Base-by-base conservation (phyloP, 2,329 filamentous ascomycete species). In the Neoscytalidium dimidiatum region DNA sequence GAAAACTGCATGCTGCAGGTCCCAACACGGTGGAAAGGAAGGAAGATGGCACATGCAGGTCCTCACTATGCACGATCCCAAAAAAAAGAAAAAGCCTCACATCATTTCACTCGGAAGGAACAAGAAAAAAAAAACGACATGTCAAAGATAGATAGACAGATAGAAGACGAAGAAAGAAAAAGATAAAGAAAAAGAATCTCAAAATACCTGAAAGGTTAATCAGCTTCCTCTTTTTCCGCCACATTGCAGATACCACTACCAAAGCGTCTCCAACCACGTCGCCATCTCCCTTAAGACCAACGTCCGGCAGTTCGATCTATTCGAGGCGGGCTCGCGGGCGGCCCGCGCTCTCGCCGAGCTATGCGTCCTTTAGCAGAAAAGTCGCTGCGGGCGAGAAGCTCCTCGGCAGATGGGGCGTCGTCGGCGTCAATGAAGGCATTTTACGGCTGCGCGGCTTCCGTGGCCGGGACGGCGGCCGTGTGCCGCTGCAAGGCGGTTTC, bases 201-300 rank as follows among this genome's bases (percentile, higher is more conserved):
- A 17, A 21, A 43, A n/a, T 58, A 9, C 26, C 26, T 19, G 41
- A 31, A 3, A 26, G 19, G 56, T 38, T 46, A 48, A 61, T 48
- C 17, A 21, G 51, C 31, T n/a, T n/a, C 31, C 31, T 26, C 8
- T 33, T 46, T 46, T 23, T 17, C 35, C 3, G n/a, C 41, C 29
- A 11, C 43, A 29, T n/a, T 38, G 13, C 64, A 84, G 82, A 60
- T 86, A 87, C 72, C 82, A 87, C 73, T 87, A 87, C 73, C 86
- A 86, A 1, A 86, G 83, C 43, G 86, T 89, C 19, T 86, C 85
- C 11, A 89, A 88, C 78, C 84, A 85, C 69, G 79, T 88, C 69
- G 81, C 81, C 68, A 81, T 88, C 66, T 88, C 87, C 74, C 86
- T 86, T 17, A 83, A 84, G 69, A 80, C 83, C 0, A 78, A 88